A percentile compares a stretch with the other conserved stretches of the same genome.
Conservation (phyloP, 164 flowering plant genomes). For the Amborella trichopoda region DNA sequence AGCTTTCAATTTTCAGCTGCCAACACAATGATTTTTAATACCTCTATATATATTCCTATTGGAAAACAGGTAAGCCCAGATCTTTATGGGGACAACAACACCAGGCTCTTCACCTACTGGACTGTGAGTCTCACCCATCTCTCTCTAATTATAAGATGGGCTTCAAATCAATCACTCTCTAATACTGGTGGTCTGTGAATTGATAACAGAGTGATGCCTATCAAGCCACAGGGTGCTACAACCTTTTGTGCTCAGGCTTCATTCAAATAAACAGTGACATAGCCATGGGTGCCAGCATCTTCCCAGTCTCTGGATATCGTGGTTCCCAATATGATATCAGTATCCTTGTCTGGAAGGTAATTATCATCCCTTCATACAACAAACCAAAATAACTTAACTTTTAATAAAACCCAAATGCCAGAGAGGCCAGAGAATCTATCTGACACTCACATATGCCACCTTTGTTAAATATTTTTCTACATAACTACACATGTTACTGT, state of each 20-base stretch:
- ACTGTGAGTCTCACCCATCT: conserved; percentile 45
- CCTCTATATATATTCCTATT: no score
- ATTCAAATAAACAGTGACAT: conserved; percentile 70
- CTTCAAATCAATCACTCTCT: background rate
- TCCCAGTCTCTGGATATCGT: conserved; percentile 56
- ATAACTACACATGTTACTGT: no score
- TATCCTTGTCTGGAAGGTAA: conserved; percentile 94
- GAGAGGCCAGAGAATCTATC: no score
- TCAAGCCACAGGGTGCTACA: conserved; percentile 90
- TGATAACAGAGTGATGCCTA: conserved; percentile 65
- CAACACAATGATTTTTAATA: no score
- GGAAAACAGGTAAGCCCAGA: conserved; percentile 83
- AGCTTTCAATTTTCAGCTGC: no score
- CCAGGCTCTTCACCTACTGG: conserved; percentile 96
- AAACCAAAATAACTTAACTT: conserved; percentile 1
- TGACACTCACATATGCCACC: no score
- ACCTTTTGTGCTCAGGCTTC: conserved; percentile 89
- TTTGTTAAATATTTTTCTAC: background rate
- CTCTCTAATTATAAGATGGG: background rate
- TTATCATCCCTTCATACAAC: no score
- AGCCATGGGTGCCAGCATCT: conserved; percentile 92
- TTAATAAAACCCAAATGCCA: background rate
- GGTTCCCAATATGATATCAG: conserved; percentile 90
- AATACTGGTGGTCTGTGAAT: background rate
- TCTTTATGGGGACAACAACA: conserved; percentile 80